Conservation (phyloP, 768 basidiomycete genomes). For the Collybia mongolica region DNA sequence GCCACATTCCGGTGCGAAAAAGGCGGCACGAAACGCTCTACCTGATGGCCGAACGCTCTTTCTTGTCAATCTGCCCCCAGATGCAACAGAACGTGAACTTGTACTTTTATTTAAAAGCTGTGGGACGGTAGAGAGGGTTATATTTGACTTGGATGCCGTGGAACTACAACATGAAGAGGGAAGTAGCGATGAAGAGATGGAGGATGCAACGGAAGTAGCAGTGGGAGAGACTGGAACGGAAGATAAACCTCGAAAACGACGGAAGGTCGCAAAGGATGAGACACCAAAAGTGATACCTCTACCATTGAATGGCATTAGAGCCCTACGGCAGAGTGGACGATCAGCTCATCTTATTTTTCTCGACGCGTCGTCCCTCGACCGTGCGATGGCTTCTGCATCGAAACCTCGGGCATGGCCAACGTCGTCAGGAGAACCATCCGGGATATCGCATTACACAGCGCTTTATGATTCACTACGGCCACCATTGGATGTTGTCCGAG, state of each 20-base stretch:
- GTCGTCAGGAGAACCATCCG: conserved; percentile 57
- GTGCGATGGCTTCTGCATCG: conserved; percentile 53
- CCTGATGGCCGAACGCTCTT: conserved; percentile 77
- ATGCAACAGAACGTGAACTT: conserved; percentile 81
- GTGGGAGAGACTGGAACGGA: conserved; percentile 25
- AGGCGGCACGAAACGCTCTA: conserved; percentile 22
- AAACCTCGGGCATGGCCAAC: conserved; percentile 66
- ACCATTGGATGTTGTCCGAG: conserved; percentile 66
- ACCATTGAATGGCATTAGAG: conserved; percentile 52
- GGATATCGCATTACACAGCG: conserved; percentile 69
- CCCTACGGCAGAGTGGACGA: conserved; percentile 58
- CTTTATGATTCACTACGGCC: conserved; percentile 71
- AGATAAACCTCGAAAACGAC: conserved; percentile 36
- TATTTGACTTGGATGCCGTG: conserved; percentile 54
- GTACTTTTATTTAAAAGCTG: conserved; percentile 71
- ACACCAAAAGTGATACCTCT: conserved; percentile 61
- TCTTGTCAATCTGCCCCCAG: conserved; percentile 85
- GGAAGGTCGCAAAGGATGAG: conserved; percentile 35
- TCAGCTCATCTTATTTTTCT: conserved; percentile 73
- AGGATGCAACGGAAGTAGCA: conserved; percentile 31
- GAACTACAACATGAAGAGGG: conserved; percentile 39
- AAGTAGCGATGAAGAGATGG: conserved; percentile 43
- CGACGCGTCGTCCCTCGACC: conserved; percentile 68
- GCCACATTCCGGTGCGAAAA: conserved; percentile 56
- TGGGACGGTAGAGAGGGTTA: conserved; percentile 75